phyloP scores from a whole-genome alignment of 2,329 filamentous ascomycete species.

The Raffaelea deltoideospora region DNA sequence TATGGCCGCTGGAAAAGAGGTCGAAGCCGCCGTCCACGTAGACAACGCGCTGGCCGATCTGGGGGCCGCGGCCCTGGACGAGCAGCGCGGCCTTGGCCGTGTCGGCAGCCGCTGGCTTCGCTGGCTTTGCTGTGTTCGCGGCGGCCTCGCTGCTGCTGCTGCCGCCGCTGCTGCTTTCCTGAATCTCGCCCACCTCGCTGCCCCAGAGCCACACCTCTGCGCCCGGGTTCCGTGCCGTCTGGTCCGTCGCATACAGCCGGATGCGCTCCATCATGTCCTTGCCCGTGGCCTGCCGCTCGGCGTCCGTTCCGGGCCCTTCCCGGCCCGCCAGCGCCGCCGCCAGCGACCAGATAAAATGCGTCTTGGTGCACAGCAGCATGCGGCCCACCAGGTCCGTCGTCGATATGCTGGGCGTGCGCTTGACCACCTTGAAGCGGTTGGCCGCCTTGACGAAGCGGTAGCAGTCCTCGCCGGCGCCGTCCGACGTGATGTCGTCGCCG shows the following conservation, averaged over 20 bases:
- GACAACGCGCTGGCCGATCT: conserved; percentile 67
- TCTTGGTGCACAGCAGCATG: conserved; percentile 92
- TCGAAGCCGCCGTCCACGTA: conserved; percentile 97
- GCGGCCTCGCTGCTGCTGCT: neutral
- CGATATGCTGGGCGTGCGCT: conserved; percentile 88
- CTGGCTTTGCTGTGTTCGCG: conserved; percentile 17
- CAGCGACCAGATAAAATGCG: conserved; percentile 79
- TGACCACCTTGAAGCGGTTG: conserved; percentile 88
- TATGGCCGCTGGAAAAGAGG: conserved; percentile 91
- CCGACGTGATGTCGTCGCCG: conserved; percentile 32
- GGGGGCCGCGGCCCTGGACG: conserved; percentile 55
- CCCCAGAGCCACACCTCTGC: conserved; percentile 79
- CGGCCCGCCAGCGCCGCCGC: conserved; percentile 51
- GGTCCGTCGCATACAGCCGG: conserved; percentile 73
- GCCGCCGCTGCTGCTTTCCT: neutral
- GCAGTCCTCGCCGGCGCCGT: conserved; percentile 86
- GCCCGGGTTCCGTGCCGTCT: conserved; percentile 62
- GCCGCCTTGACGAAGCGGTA: conserved; percentile 96
- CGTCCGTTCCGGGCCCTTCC: conserved; percentile 55
- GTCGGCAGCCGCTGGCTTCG: conserved; percentile 22
- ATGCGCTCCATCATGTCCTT: conserved; percentile 63
- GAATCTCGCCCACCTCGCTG: neutral
- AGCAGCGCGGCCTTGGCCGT: conserved; percentile 41
- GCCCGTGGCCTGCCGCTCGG: conserved; percentile 48
- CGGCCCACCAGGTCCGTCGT: conserved; percentile 96